A percentile compares a stretch with the other conserved stretches of the same genome.
phyloP scores from a whole-genome alignment of 345 rosid genomes.

The Jatropha curcas region DNA sequence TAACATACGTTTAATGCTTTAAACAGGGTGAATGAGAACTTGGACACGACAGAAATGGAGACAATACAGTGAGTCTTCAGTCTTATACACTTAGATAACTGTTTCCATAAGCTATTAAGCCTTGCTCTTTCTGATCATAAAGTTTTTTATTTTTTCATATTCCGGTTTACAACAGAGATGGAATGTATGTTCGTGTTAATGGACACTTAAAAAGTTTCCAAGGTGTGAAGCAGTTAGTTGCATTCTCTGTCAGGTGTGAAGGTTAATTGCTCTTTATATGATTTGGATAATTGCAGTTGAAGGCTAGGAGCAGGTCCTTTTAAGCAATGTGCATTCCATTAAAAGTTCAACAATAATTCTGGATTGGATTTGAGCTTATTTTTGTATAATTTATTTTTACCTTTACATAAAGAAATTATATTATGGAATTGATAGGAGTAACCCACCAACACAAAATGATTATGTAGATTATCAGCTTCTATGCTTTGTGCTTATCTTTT shows the following conservation, averaged over 20 bases:
- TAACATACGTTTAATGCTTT: constrained; percentile 2
- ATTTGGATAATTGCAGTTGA: background rate
- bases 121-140: background rate
- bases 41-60: constrained; percentile 70
- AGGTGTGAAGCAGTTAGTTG: constrained; percentile 60
- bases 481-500: background rate
- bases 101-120: background rate
- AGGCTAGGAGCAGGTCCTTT: background rate
- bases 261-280: background rate
- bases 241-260: constrained; percentile 75
- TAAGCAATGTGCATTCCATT: background rate
- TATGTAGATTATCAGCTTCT: background rate
- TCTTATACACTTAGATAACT: background rate
- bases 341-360: no score
- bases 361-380: no score
- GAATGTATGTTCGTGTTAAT: constrained; percentile 68
- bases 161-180: constrained; percentile 48
- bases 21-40: constrained; percentile 68
- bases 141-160: constrained; percentile 4
- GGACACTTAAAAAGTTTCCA: constrained; percentile 79
- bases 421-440: background rate
- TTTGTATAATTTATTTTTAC: no score
- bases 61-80: constrained; percentile 49
- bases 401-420: no score
- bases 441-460: background rate